A percentile compares a stretch with the other conserved stretches of the same genome.
phyloP scores from a whole-genome alignment of 257 asterid species.

The Gynochthodes officinalis region DNA sequence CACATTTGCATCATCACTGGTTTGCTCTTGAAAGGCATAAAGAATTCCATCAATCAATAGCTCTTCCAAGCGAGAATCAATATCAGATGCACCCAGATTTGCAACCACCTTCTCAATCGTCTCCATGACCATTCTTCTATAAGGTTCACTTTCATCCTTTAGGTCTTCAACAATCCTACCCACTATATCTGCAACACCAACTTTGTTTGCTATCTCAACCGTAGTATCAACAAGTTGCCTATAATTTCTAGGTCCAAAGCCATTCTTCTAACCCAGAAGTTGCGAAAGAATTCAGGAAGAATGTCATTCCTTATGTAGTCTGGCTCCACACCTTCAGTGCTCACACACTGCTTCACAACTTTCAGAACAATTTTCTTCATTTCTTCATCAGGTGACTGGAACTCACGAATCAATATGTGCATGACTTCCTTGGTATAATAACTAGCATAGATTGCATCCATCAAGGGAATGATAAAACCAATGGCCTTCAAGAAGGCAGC shows the following conservation, averaged over 20 bases:
- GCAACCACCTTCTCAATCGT: slow-evolving; percentile 93
- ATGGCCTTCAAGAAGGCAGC: slow-evolving; percentile 91
- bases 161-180: slow-evolving; percentile 85
- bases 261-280: slow-evolving; percentile 93
- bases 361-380: slow-evolving; percentile 93
- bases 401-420: slow-evolving; percentile 83
- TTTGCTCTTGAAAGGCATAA: slow-evolving; percentile 91
- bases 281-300: slow-evolving; percentile 87
- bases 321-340: slow-evolving; percentile 92
- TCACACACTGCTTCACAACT: slow-evolving; percentile 93
- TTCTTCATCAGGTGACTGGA: slow-evolving; percentile 94
- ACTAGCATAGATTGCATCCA: slow-evolving; percentile 93
- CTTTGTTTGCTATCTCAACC: slow-evolving; percentile 87
- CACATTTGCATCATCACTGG: slow-evolving; percentile 90
- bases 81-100: slow-evolving; percentile 84
- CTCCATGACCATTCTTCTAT: slow-evolving; percentile 95
- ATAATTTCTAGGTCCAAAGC: slow-evolving; percentile 83
- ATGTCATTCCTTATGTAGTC: slow-evolving; percentile 78
- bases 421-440: slow-evolving; percentile 90
- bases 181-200: slow-evolving; percentile 85
- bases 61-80: slow-evolving; percentile 81
- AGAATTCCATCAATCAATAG: slow-evolving; percentile 82
- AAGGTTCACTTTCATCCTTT: slow-evolving; percentile 93
- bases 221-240: slow-evolving; percentile 90
- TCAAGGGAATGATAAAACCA: slow-evolving; percentile 89